phyloP scores from a whole-genome alignment of 2,329 filamentous ascomycete genomes.

The Colletotrichum sansevieriae region DNA sequence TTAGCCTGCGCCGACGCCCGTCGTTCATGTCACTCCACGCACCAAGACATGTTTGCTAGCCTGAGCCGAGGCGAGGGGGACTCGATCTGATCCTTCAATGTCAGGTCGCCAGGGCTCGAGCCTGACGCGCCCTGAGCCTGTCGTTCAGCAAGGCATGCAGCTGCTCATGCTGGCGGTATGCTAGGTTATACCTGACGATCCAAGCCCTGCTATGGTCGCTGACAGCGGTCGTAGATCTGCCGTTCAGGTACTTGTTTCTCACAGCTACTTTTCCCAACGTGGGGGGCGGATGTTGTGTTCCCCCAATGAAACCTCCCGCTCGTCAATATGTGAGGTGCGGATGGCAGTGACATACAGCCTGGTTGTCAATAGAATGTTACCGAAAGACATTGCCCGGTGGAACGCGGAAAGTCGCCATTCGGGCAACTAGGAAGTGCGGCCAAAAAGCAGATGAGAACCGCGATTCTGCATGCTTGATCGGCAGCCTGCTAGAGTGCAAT shows the following conservation, averaged over 20 bases:
- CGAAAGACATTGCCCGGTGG: constrained; percentile 27
- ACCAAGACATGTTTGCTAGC: background rate
- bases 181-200: constrained; percentile 3
- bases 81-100: too few species aligned
- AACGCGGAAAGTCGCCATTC: constrained; percentile 22
- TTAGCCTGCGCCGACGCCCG: constrained; percentile 13
- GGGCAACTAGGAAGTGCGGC: constrained; percentile 1
- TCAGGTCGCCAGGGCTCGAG: constrained; percentile 11
- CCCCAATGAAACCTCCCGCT: constrained; percentile 3
- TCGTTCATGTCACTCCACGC: constrained; percentile 17
- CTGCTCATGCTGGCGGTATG: constrained; percentile 7
- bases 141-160: background rate
- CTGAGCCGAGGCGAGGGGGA: too few species aligned
- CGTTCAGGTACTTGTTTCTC: background rate
- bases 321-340: constrained; percentile 10
- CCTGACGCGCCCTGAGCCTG: constrained; percentile 11
- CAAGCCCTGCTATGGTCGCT: constrained; percentile 12
- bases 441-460: constrained; percentile 14
- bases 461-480: constrained; percentile 30
- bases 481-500: constrained; percentile 4
- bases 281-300: background rate
- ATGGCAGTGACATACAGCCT: constrained; percentile 19
- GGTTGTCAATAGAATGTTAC: constrained; percentile 27
- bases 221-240: constrained; percentile 1
- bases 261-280: background rate